phyloP scores from a whole-genome alignment of 2,329 filamentous ascomycete genomes.

The Xylariomycetidae sp. region DNA sequence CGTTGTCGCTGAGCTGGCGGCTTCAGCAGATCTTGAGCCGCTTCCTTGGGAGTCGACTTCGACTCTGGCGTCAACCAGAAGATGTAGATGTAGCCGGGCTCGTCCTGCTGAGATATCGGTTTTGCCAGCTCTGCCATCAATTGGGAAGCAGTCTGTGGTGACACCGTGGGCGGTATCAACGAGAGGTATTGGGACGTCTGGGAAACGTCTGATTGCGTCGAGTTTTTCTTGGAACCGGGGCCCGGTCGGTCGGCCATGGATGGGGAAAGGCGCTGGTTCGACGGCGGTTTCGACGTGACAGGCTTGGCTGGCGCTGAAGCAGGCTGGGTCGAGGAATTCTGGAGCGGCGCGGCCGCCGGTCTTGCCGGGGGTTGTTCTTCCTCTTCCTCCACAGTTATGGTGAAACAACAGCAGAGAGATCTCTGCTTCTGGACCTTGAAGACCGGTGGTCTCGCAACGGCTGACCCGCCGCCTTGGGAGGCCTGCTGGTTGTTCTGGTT shows the following conservation, averaged over 20 bases:
- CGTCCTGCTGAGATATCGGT: constrained; percentile 67
- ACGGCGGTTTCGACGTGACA: constrained; percentile 22
- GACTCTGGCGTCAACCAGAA: constrained; percentile 84
- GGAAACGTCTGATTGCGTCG: constrained; percentile 22
- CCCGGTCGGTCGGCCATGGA: too few species aligned
- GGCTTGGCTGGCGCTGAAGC: constrained; percentile 21
- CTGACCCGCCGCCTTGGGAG: constrained; percentile 10
- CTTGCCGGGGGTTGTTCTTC: constrained; percentile 34
- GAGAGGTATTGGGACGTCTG: constrained; percentile 47
- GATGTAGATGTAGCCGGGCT: constrained; percentile 94
- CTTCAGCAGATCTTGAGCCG: constrained; percentile 52
- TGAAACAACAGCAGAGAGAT: constrained; percentile 48
- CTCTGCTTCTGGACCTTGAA: constrained; percentile 29
- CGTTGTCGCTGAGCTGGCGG: constrained; percentile 41
- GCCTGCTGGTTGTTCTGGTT: constrained; percentile 22
- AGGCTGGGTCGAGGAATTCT: too few species aligned
- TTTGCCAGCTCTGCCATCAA: constrained; percentile 72
- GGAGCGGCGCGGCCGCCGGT: constrained; percentile 42
- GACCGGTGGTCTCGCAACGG: too few species aligned
- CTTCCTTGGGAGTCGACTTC: constrained; percentile 48
- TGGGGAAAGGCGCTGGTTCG: constrained; percentile 22
- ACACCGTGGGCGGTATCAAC: constrained; percentile 62
- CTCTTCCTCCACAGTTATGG: constrained; percentile 38
- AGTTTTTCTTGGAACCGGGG: constrained; percentile 17
- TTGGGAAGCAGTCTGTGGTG: constrained; percentile 61